These are phyloP conservation scores for Metarhizium robertsii DNA, from an alignment of 2,329 filamentous ascomycete species.

Conservation along the genomic window DNA sequence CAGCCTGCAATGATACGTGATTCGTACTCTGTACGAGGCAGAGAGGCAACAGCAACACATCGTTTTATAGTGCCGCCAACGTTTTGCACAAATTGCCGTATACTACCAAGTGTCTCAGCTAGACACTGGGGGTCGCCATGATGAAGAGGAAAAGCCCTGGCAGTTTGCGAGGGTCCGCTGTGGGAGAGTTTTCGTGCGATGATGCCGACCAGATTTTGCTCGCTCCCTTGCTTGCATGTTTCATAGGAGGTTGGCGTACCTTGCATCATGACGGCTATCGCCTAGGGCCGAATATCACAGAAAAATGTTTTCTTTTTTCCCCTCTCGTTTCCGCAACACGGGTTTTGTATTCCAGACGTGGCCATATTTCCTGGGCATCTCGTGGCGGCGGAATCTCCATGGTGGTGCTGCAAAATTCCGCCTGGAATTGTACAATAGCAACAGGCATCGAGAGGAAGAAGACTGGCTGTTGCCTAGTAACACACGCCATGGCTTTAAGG, in stretches of 20 bases:
- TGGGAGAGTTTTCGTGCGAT: background rate
- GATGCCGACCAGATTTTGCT: background rate
- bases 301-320: background rate
- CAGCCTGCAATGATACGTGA: background rate
- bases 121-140: background rate
- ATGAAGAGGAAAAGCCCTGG: background rate
- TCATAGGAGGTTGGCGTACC: conserved; percentile 1
- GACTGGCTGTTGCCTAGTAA: no score
- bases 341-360: no score
- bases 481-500: no score
- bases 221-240: conserved; percentile 3
- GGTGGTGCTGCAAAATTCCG: no score
- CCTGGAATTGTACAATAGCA: no score
- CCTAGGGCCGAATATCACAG: background rate
- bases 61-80: no score
- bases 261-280: conserved; percentile 1
- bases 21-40: background rate
- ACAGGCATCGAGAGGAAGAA: no score
- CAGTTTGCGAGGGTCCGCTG: background rate
- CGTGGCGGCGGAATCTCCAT: no score
- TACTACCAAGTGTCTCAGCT: background rate
- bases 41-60: background rate
- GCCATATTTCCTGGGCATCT: no score
- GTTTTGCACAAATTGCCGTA: background rate
- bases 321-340: no score